Evolutionary conservation across 2,329 filamentous ascomycete genomes (phyloP), one percentile per base, ranked within the genome.

Genomic region (Penicillium aurantiogriseum): DNA sequence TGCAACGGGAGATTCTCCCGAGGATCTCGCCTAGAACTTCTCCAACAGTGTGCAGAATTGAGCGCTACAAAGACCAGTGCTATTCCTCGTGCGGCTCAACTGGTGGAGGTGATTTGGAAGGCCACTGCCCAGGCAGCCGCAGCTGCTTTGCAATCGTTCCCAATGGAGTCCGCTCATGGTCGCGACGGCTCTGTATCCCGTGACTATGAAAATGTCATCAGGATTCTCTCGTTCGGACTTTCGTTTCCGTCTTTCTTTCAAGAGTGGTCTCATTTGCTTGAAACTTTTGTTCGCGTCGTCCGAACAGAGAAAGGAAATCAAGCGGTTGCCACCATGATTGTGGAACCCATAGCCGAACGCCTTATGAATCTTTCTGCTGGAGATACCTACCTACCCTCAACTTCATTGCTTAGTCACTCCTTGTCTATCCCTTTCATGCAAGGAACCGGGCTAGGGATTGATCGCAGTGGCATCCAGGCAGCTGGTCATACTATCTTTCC

Each of bases 191-290:
- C 53, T 85, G 88, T 15, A n/a, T 63, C 67, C 7, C 84, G 85
- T 11, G 87, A 91, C 55, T 92, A 90, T 62, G 86, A 88, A 9
- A 85, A 88, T 51, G 77, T 89, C 25, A 80, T 87, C 17, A 86
- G 83, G 19, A 82, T 95, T 35, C 79, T 96, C 3, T 82, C 87
- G 65, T 77, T 81, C 63, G 86, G 89, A 31, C 75, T 70, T 33
- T 55, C 57, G n/a, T 70, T 73, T 61, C n/a, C 68, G 46, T 57
- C 59, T 58, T 49, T 59, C 35, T 62, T 59, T 55, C 36, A 70
- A 11, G 69, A 71, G 40, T 83, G 81, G 80, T 69, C 71, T 49
- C 58, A 78, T 0, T 76, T 93, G 0, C 85, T 90, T 51, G 76
- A 82, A 9, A 72, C 79, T 0, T 75, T 90, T 9, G 77, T 83